A percentile compares a stretch with the other conserved stretches of the same genome.
Evolutionary conservation across 495 filamentous ascomycete species (phyloP).

Genomic region (Thozetella sp.): DNA sequence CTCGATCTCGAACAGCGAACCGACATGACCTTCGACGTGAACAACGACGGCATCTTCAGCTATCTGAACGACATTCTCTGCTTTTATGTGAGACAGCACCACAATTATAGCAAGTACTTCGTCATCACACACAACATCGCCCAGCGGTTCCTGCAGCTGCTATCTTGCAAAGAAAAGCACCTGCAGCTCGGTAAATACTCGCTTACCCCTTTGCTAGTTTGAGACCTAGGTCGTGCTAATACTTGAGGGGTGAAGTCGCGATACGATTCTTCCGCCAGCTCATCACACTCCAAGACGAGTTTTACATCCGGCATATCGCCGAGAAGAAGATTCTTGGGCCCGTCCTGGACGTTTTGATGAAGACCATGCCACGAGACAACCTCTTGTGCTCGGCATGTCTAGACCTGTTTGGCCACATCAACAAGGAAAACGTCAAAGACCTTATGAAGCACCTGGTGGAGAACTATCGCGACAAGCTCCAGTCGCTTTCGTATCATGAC

Average conservation of each 20-base stretch:
- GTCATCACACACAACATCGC: constrained; percentile 80
- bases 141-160: constrained; percentile 79
- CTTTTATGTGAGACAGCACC: constrained; percentile 90
- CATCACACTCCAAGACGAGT: constrained; percentile 86
- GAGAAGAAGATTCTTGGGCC: constrained; percentile 84
- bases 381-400: constrained; percentile 94
- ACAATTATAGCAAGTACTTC: constrained; percentile 84
- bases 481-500: constrained; percentile 80
- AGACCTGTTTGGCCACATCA: constrained; percentile 92
- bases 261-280: constrained; percentile 94
- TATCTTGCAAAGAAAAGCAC: constrained; percentile 87
- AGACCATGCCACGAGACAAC: constrained; percentile 96
- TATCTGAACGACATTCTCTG: constrained; percentile 94
- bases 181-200: constrained; percentile 84
- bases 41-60: constrained; percentile 84
- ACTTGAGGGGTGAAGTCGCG: constrained; percentile 68
- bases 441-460: constrained; percentile 85
- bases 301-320: constrained; percentile 85
- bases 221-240: constrained; percentile 7
- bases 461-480: constrained; percentile 81
- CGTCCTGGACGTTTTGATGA: constrained; percentile 83
- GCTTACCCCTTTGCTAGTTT: neutral
- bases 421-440: constrained; percentile 79
- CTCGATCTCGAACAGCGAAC: constrained; percentile 74
- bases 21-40: constrained; percentile 56